A percentile compares a stretch with the other conserved stretches of the same genome.
Conservation (phyloP, 1,284 basidiomycete species). For the Trichosporon sp. region DNA sequence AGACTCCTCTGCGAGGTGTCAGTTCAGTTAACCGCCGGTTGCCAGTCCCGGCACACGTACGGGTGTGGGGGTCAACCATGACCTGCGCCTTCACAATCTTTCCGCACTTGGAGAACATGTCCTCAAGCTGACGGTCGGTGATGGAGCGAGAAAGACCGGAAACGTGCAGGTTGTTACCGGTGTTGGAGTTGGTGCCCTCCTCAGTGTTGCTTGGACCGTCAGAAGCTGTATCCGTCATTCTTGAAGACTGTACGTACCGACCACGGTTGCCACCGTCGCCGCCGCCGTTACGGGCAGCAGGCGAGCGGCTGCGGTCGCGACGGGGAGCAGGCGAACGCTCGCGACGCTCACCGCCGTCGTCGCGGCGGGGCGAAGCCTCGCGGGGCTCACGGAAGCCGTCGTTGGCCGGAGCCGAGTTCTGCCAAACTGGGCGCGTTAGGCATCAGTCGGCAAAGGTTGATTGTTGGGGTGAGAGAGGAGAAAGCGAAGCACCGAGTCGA, state of each 20-base stretch:
- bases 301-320: constrained; percentile 32
- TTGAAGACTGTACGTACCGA: constrained; percentile 15
- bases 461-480: constrained; percentile 5
- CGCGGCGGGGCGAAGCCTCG: constrained; percentile 29
- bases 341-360: constrained; percentile 15
- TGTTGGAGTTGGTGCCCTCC: constrained; percentile 59
- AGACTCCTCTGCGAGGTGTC: constrained; percentile 58
- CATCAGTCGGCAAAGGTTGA: constrained; percentile 16
- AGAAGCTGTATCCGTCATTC: background rate
- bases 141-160: constrained; percentile 76
- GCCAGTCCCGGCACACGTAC: constrained; percentile 41
- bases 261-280: constrained; percentile 20
- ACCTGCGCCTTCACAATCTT: constrained; percentile 79
- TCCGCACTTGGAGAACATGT: constrained; percentile 81
- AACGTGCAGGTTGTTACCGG: constrained; percentile 95
- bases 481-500: background rate
- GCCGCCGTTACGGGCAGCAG: constrained; percentile 29
- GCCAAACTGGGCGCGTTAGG: constrained; percentile 39
- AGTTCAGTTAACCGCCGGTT: background rate
- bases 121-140: constrained; percentile 80
- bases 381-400: constrained; percentile 24
- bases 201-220: constrained; percentile 31
- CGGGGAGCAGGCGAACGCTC: constrained; percentile 18
- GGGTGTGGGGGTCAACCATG: constrained; percentile 95
- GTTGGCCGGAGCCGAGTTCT: constrained; percentile 28